These are phyloP conservation scores for Amaranthus hypochondriacus DNA, from an alignment of 148 eudicot genomes.

Conservation along the genomic window DNA sequence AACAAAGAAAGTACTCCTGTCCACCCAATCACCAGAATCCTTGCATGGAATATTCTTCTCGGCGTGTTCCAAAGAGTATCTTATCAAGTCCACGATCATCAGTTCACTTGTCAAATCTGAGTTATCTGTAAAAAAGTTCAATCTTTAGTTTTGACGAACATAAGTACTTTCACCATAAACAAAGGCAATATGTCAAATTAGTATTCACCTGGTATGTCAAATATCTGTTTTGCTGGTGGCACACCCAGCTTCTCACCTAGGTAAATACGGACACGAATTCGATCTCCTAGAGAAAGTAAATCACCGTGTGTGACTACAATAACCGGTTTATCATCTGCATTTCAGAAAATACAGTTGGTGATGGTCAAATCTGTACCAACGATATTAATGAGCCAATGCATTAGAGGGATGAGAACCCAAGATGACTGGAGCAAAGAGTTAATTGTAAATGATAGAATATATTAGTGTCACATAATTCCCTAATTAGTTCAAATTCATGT, in stretches of 20 bases:
- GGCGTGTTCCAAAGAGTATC: constrained; percentile 65
- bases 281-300: constrained; percentile 58
- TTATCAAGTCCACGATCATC: constrained; percentile 51
- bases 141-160: constrained; percentile 1
- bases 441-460: background rate
- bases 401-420: background rate
- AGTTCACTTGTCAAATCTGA: constrained; percentile 48
- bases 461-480: background rate
- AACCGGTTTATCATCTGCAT: constrained; percentile 86
- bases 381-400: background rate
- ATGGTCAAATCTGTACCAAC: constrained; percentile 2
- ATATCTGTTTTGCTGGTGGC: constrained; percentile 65
- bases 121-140: constrained; percentile 41
- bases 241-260: constrained; percentile 74
- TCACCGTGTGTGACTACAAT: constrained; percentile 88
- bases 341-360: constrained; percentile 1
- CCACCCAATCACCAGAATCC: constrained; percentile 30
- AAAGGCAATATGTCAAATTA: background rate
- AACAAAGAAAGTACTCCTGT: constrained; percentile 14
- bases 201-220: constrained; percentile 74
- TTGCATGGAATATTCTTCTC: constrained; percentile 64
- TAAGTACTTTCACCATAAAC: constrained; percentile 1
- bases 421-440: background rate
- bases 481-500: too few species aligned
- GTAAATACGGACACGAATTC: constrained; percentile 58